Evolutionary conservation across 306 rosid genomes (phyloP), one percentile per base, ranked within the genome.

Genomic region (Vigna reflexopilosa): DNA sequence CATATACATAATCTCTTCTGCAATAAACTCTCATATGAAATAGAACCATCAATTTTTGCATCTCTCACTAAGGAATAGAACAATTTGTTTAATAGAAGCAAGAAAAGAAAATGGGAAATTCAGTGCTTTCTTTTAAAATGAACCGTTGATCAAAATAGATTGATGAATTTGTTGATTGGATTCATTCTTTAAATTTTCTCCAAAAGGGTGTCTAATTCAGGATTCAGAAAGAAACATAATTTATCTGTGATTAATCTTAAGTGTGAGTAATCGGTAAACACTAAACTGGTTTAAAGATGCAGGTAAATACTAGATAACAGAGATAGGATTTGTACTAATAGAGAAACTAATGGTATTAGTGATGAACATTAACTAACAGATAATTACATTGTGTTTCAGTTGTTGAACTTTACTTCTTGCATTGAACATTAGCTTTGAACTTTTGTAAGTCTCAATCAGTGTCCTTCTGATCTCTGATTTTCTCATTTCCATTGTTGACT

Each of bases 391-490:
- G 77, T 67, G 62, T 62, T 86, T 76, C 70, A 90, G 70, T 75
- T 81, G 87, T 67, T 76, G 91, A 80, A 90, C 82, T 62, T 62
- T 87, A 16, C 82, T 83, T 81, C 72, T 91, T 42, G 87, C 84
- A 38, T 62, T 59, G 65, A 77, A 58, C 56, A 78, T 83, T 67
- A 85, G 77, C 76, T 87, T 80, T 40, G 98, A 93, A 56, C 80
- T 44, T 83, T 82, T 85, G 83, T 87, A 93, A 55, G 77, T 90
- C 72, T 73, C 82, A 52, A 87, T 75, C 19, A 93, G 97, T 76
- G 59, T 58, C 5, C 84, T 88, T 77, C 87, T 90, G 78, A 93
- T 91, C 22, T 91, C 88, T 52, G 88, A 69, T 4, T 88, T 88
- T 54, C 79, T 86, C 83, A 81, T 64, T 77, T 75, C 83, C 77